Conservation (phyloP, 2,329 filamentous ascomycete genomes). For the Ophiostoma australiae region DNA sequence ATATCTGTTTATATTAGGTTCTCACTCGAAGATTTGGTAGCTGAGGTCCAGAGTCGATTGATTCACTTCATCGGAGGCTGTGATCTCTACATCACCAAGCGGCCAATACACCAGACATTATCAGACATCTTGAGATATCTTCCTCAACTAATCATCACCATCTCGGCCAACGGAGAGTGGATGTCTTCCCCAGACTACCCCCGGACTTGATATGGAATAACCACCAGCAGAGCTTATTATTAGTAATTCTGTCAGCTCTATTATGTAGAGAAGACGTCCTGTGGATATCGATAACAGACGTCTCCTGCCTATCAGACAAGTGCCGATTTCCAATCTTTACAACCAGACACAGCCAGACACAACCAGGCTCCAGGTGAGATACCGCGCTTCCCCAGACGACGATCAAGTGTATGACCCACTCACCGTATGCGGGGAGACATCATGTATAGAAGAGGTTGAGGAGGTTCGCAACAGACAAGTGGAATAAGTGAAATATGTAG, state of each 20-base stretch:
- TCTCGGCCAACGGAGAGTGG: not conserved
- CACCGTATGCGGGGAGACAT: not conserved
- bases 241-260: not conserved
- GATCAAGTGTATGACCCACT: not conserved
- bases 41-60: not conserved
- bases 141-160: not conserved
- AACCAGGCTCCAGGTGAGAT: not conserved
- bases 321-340: slow-evolving; percentile 19
- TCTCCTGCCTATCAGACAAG: slow-evolving; percentile 22
- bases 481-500: not conserved
- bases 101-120: not conserved
- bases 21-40: not conserved
- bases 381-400: not conserved
- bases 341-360: not conserved
- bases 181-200: not conserved
- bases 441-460: not conserved
- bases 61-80: no score
- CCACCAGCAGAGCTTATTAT: not conserved
- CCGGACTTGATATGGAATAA: not conserved
- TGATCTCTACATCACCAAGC: not conserved
- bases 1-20: not conserved
- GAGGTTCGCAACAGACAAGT: not conserved
- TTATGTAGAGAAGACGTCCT: not conserved
- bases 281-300: not conserved
- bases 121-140: not conserved